These are phyloP conservation scores for Globisporangium parvum DNA, from an alignment of 352 stramenopile genomes.

Conservation along the genomic window DNA sequence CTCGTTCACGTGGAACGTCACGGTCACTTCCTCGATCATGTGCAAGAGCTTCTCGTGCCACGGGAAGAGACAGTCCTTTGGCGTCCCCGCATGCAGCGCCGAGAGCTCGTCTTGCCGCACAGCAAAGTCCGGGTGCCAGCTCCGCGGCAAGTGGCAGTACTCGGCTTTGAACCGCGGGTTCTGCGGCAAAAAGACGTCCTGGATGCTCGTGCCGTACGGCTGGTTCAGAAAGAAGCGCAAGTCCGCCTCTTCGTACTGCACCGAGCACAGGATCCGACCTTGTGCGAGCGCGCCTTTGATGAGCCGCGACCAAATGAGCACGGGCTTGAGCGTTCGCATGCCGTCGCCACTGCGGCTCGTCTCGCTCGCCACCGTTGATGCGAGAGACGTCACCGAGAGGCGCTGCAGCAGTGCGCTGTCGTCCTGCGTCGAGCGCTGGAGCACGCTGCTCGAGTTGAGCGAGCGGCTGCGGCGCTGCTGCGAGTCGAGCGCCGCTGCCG, in stretches of 20 bases:
- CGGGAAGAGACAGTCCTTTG: conserved; percentile 73
- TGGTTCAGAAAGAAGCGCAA: conserved; percentile 57
- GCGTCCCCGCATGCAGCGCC: conserved; percentile 53
- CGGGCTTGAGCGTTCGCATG: conserved; percentile 33
- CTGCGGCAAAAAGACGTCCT: conserved; percentile 76
- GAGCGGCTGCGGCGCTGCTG: conserved; percentile 25
- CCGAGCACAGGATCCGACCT: conserved; percentile 55
- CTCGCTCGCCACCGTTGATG: conserved; percentile 14
- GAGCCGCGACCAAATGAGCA: conserved; percentile 67
- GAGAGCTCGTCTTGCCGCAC: conserved; percentile 60
- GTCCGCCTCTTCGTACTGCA: conserved; percentile 75
- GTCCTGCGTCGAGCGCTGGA: neutral
- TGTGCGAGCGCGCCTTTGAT: conserved; percentile 54
- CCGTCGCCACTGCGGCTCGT: neutral
- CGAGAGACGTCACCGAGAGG: conserved; percentile 11
- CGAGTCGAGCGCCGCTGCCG: neutral
- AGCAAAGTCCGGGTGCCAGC: conserved; percentile 69
- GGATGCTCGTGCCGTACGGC: conserved; percentile 64
- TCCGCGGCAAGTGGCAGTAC: conserved; percentile 72
- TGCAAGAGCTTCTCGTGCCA: conserved; percentile 82
- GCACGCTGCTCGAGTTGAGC: conserved; percentile 27
- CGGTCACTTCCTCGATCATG: conserved; percentile 82
- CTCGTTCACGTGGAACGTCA: conserved; percentile 87
- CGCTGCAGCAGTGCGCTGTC: conserved; percentile 8
- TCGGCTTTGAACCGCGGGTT: conserved; percentile 72